Conservation (phyloP, 176 grass and related monocot genomes). For the Eremochloa ophiuroides region DNA sequence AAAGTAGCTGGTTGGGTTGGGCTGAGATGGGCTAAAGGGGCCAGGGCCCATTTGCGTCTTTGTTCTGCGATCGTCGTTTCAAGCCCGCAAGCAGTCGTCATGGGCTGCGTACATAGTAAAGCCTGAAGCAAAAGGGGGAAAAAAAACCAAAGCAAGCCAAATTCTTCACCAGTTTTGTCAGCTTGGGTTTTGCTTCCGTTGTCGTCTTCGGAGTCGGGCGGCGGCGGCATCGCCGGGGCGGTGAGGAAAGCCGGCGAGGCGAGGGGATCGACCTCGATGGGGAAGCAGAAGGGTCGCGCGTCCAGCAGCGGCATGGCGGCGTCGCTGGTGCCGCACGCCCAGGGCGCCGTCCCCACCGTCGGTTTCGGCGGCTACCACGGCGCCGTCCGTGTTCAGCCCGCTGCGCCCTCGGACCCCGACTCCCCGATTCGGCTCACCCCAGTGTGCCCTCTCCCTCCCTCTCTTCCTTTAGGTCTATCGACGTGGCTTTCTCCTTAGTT, state of each 20-base stretch:
- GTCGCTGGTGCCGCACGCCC: conserved; percentile 46
- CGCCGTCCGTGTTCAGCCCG: conserved; percentile 58
- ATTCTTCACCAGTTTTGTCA: too few relatives aligned
- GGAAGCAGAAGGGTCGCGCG: conserved; percentile 67
- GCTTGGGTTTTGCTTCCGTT: not conserved
- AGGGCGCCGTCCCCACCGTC: conserved; percentile 40
- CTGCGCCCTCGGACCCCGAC: conserved; percentile 44
- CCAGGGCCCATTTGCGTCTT: not conserved
- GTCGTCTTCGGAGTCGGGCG: not conserved
- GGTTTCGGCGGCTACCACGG: conserved; percentile 89
- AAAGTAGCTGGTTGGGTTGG: too few relatives aligned
- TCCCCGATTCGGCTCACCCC: conserved; percentile 1
- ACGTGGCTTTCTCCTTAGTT: too few relatives aligned
- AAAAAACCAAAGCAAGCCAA: too few relatives aligned
- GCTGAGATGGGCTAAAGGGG: too few relatives aligned
- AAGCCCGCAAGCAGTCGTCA: too few relatives aligned
- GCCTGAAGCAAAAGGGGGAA: not conserved
- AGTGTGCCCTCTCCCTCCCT: conserved; percentile 20
- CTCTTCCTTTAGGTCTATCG: not conserved
- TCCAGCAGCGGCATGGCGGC: conserved; percentile 83
- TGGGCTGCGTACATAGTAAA: not conserved
- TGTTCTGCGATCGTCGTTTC: too few relatives aligned
- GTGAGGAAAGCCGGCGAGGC: not conserved
- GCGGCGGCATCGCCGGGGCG: not conserved
- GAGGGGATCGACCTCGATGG: conserved; percentile 27